These are phyloP conservation scores for Hebeloma cylindrosporum DNA, from an alignment of 768 basidiomycete species.

Conservation along the genomic window DNA sequence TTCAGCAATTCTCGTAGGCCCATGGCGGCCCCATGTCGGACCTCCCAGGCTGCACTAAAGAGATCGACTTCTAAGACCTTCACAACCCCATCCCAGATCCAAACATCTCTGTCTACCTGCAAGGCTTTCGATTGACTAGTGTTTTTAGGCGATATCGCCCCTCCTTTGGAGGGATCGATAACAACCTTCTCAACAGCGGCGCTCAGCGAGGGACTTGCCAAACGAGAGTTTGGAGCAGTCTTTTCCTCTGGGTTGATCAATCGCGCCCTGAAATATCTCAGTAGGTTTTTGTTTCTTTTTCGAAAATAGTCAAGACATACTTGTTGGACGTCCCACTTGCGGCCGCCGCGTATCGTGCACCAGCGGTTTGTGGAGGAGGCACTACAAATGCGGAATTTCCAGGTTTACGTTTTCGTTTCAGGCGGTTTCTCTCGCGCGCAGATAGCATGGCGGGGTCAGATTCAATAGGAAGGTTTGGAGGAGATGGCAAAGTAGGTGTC, in stretches of 20 bases:
- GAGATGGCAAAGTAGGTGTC: constrained; percentile 54
- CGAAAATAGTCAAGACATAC: constrained; percentile 31
- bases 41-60: constrained; percentile 88
- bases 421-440: constrained; percentile 88
- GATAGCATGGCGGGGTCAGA: constrained; percentile 63
- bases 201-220: constrained; percentile 55
- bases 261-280: constrained; percentile 55
- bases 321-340: constrained; percentile 60
- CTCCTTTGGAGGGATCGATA: constrained; percentile 81
- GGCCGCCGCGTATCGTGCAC: constrained; percentile 62
- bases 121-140: constrained; percentile 77
- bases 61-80: constrained; percentile 80
- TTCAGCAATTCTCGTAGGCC: constrained; percentile 87
- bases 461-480: constrained; percentile 41
- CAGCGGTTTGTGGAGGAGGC: constrained; percentile 60
- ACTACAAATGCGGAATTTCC: constrained; percentile 84
- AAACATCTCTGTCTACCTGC: constrained; percentile 69
- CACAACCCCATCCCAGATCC: constrained; percentile 87
- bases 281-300: not conserved
- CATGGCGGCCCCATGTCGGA: constrained; percentile 91
- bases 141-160: constrained; percentile 76
- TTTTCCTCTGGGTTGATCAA: constrained; percentile 68
- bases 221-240: constrained; percentile 47
- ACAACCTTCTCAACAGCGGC: constrained; percentile 61
- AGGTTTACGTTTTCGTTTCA: constrained; percentile 92